A percentile compares a stretch with the other conserved stretches of the same genome.
phyloP scores from a whole-genome alignment of 345 rosid genomes.

The Citrus sinensis region DNA sequence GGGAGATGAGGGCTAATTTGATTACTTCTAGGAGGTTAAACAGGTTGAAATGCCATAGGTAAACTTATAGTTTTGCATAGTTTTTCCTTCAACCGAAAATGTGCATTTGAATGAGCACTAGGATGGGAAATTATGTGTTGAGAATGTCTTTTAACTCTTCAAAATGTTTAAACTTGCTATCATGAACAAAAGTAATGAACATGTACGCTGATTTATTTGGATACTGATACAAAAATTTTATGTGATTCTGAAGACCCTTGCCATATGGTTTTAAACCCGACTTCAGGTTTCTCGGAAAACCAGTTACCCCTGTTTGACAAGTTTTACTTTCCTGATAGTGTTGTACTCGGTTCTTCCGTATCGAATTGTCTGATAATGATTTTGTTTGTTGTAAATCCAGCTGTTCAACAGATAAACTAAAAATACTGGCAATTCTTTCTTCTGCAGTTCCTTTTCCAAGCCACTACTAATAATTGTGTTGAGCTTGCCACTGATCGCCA shows the following conservation, averaged over 20 bases:
- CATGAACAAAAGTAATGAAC: neutral
- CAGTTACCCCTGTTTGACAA: neutral
- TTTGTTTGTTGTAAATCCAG: neutral
- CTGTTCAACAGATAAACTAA: neutral
- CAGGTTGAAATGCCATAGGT: neutral
- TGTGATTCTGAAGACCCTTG: neutral
- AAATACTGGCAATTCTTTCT: slow-evolving; percentile 1
- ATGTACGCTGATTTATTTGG: neutral
- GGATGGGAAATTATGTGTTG: neutral
- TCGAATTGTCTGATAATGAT: neutral
- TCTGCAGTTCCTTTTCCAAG: slow-evolving; percentile 68
- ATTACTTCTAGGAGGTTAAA: neutral
- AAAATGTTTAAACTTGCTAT: neutral
- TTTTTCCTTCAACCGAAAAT: too few species aligned
- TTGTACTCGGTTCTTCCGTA: neutral
- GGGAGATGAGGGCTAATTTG: neutral
- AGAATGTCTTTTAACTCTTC: neutral
- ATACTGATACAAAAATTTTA: neutral
- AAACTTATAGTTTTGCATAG: too few species aligned
- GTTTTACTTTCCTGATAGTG: neutral
- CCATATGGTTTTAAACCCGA: neutral
- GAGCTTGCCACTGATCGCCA: slow-evolving; percentile 76
- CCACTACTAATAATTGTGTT: slow-evolving; percentile 60
- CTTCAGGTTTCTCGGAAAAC: neutral
- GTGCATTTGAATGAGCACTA: neutral